Evolutionary conservation across 139 green algal genomes (phyloP), one percentile per base, ranked within the genome.

Genomic region (Desmodesmus armatus): DNA sequence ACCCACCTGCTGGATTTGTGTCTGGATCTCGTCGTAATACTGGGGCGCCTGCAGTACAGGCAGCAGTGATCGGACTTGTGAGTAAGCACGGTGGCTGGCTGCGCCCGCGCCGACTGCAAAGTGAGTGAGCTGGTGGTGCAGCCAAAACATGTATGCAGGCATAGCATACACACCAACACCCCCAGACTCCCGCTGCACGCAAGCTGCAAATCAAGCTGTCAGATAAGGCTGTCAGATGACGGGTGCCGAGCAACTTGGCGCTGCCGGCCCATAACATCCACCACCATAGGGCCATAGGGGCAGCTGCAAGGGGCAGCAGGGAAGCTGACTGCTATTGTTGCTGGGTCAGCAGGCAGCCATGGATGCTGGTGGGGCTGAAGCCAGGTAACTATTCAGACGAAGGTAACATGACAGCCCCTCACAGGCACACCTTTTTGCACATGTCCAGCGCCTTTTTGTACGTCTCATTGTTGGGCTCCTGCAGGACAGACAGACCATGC

Each of bases 391-490:
- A 55, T 55, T 7, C 47, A 7, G 7, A 13, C 9, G 7, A 7
- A 7, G 47, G 9, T 21, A 7, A 13, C 47, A 55, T 55, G 47
- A 55, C 47, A 55, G 13, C 47, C 7, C 9, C 47, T 13, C 7
- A 55, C 47, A 55, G 7, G 47, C 13, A 55, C 74, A 96, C 96
- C 92, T 99, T 98, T 1, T 90, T 83, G 35, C 93, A 96, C 94
- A 99, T 98, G 71, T 99, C 96, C 58, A 99, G 88, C 6, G 95
- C 96, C 85, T 98, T 98, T 74, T 94, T 95, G 90, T 98, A 99
- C 5, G 92, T 94, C 35, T 99, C 96, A 80, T 97, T 99, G 71
- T 15, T 87, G 19, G 96, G 96, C 44, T 99, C 96, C 92, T 97
- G 90, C 72, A 79, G 47, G 33, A 3, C 35, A 35, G 23, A 39